Base-by-base conservation (phyloP, 495 filamentous ascomycete genomes). In the Neurospora sp. region DNA sequence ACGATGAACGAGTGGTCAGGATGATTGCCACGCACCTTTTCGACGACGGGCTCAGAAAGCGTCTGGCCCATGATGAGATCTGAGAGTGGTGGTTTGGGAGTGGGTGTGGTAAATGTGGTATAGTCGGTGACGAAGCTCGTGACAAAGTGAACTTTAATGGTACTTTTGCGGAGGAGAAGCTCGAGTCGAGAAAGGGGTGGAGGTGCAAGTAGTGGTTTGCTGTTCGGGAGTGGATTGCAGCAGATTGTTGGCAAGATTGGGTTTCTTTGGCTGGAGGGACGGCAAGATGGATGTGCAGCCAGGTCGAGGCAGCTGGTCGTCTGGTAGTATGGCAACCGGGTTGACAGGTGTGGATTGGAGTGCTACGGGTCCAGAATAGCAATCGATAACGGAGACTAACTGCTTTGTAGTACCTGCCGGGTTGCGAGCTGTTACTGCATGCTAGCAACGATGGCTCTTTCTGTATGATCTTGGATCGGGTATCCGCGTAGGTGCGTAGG, bases 1-100 rank as follows among this genome's bases (percentile, higher is more conserved):
- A 35, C 53, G 6, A 65, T 35, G 53, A 65, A 35, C 27, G 53
- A 65, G 53, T 65, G 53, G 53, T 16, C 27, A 71, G n/a, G 39
- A 71, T 37, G 59, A 45, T 74, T 73, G n/a, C 71, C 73, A 84
- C 91, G 80, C 86, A 99, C 96, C 94, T 99, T 99, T 79, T 98
- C 96, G 75, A 97, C 91, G 77, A 98, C 95, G 70, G 96, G 96
- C 87, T 99, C 96, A 81, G 96, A 98, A 80, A 99, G 91, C 82
- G 96, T 99, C 89, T 99, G 96, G 89, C 96, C 96, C 96, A 99
- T 99, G 80, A 78, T 82, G 79, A 78, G 65, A 74, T 37, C 76
- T 70, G 71, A 70, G 69, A 18, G 69, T 47, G 12, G 73, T 65
- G 68, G 42, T 70, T 71, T 74, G 74, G 72, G 74, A 72, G 69